phyloP scores from a whole-genome alignment of 1,139 yeast species.

The Geotrichum histeridarum region DNA sequence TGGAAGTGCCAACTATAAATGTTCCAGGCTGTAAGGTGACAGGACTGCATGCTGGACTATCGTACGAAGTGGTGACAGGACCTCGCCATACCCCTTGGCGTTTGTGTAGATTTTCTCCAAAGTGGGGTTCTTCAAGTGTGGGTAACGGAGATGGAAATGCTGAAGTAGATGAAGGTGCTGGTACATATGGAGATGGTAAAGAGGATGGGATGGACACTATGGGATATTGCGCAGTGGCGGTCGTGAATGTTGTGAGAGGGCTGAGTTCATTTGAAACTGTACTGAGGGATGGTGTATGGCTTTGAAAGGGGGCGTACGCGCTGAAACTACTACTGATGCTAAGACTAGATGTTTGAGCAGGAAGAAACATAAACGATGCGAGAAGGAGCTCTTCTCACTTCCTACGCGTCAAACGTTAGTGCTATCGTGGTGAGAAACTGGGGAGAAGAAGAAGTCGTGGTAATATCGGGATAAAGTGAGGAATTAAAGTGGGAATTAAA shows the following conservation, averaged over 20 bases:
- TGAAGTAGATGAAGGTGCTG: not conserved
- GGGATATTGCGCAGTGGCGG: not conserved
- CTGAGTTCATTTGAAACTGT: not conserved
- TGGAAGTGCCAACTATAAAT: constrained; percentile 9
- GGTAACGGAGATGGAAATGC: not conserved
- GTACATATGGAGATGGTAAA: not conserved
- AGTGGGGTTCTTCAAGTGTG: no score
- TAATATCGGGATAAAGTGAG: not conserved
- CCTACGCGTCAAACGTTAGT: no score
- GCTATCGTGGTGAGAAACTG: no score
- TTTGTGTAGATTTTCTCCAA: not conserved
- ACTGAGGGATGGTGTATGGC: not conserved
- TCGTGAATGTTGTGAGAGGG: not conserved
- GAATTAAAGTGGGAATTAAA: not conserved
- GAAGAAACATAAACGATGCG: not conserved
- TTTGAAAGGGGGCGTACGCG: not conserved
- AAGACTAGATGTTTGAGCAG: not conserved
- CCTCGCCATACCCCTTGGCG: constrained; percentile 17
- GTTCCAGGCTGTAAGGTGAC: constrained; percentile 21
- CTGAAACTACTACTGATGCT: not conserved
- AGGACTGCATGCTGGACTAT: constrained; percentile 22
- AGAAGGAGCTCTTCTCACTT: not conserved
- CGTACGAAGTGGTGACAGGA: constrained; percentile 1
- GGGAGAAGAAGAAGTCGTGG: not conserved
- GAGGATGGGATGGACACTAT: not conserved